Percentiles rank a stretch among this genome's conserved stretches.
phyloP scores from a whole-genome alignment of 2,329 filamentous ascomycete species.

The Colletotrichum godetiae region DNA sequence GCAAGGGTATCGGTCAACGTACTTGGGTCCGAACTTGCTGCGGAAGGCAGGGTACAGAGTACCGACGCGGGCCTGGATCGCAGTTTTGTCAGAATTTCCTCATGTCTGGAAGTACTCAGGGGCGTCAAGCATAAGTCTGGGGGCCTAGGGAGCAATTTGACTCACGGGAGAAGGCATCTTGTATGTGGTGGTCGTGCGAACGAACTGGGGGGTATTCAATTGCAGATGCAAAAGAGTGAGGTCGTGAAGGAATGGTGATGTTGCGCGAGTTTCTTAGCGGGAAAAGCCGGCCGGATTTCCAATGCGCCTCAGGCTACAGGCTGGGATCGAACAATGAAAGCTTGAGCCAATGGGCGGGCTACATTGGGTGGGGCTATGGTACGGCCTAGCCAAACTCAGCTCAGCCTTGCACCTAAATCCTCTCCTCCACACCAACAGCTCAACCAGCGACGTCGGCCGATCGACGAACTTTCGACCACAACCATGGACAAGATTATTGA shows the following conservation, averaged over 20 bases:
- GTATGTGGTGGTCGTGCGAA: slow-evolving; percentile 45
- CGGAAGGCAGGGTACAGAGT: slow-evolving; percentile 34
- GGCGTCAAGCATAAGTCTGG: not conserved
- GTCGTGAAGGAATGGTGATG: slow-evolving; percentile 30
- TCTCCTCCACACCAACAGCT: slow-evolving; percentile 8
- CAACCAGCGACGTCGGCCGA: not conserved
- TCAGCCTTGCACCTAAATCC: slow-evolving; percentile 28
- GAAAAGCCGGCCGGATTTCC: slow-evolving; percentile 38
- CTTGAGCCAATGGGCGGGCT: slow-evolving; percentile 22
- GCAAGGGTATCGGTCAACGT: slow-evolving; percentile 44
- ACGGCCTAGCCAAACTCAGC: slow-evolving; percentile 1
- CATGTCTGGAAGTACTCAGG: not conserved
- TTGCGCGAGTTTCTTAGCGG: slow-evolving; percentile 37
- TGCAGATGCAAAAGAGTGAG: slow-evolving; percentile 42
- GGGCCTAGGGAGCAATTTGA: not conserved
- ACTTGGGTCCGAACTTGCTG: slow-evolving; percentile 75
- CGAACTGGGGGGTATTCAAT: slow-evolving; percentile 47
- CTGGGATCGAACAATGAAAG: slow-evolving; percentile 10
- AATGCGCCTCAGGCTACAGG: slow-evolving; percentile 35
- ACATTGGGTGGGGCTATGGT: not conserved
- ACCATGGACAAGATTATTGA: slow-evolving; percentile 73
- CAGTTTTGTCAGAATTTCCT: not conserved
- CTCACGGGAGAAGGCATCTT: slow-evolving; percentile 56
- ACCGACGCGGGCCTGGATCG: slow-evolving; percentile 15
- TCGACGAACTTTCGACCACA: not conserved